These are phyloP conservation scores for Sedum album DNA, from an alignment of 164 flowering plant species.

Conservation along the genomic window DNA sequence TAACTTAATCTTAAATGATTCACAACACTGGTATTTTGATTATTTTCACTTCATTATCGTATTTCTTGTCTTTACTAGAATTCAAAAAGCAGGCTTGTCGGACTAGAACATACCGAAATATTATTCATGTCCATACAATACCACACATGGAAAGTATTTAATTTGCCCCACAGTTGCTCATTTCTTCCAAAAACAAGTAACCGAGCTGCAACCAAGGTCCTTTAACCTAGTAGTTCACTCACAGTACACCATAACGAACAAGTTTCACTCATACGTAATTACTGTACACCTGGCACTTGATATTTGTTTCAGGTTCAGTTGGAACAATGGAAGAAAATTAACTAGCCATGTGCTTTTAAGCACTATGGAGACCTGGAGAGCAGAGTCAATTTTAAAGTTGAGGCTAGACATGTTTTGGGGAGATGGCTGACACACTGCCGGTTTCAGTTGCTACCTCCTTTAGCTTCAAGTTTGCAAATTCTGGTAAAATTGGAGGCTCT, in stretches of 20 bases:
- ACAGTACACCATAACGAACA: background rate
- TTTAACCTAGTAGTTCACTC: background rate
- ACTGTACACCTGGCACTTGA: background rate
- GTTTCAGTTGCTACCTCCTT: conserved; percentile 24
- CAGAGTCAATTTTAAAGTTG: background rate
- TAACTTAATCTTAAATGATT: no score
- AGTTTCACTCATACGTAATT: background rate
- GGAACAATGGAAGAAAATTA: background rate
- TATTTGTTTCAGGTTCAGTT: background rate
- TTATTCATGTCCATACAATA: no score
- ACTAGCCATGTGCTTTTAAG: background rate
- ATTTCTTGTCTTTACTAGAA: no score
- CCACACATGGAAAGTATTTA: no score
- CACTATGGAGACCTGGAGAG: background rate
- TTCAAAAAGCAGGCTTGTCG: no score
- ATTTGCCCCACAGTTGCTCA: no score
- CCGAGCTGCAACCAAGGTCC: background rate
- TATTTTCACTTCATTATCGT: no score
- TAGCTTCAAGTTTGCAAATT: conserved; percentile 16
- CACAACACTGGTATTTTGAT: no score
- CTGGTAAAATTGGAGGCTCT: conserved; percentile 18
- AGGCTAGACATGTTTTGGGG: background rate
- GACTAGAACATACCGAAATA: no score
- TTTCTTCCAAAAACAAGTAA: background rate
- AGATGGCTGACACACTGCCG: conserved; percentile 21